Base-by-base conservation (phyloP, 768 basidiomycete genomes). In the Hygrocybe coccinea region DNA sequence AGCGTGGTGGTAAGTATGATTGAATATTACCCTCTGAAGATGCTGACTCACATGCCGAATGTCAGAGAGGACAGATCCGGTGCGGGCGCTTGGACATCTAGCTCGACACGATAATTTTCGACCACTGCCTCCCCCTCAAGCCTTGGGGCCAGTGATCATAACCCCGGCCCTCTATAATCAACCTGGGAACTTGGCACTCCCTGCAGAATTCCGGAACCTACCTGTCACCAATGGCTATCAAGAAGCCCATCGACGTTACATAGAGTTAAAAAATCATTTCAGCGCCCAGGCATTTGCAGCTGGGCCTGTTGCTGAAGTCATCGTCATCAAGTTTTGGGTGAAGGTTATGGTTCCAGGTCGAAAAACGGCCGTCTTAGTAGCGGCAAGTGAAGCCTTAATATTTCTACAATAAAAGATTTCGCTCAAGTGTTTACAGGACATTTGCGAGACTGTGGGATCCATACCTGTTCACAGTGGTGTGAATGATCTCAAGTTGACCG, bases 401-500 rank as follows among this genome's bases (percentile, higher is more conserved):
- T 21, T 22, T 47, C 25, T n/a, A n/a, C n/a, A n/a, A 15, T 22
- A 7, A 3, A 6, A 19, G 5, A 47, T 47, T n/a, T n/a, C n/a
- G n/a, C n/a, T n/a, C n/a, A n/a, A 5, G n/a, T 17, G 25, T 22
- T 25, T 6, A 47, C 24, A 47, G 46, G 46, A 47, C 46, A 17
- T 47, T 15, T 29, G 25, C 7, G 46, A 47, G 24, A 25, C 17
- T 3, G 25, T 47, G 3, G 19, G 46, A 3, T 48, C 64, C 38
- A 59, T 67, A 38, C 62, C 64, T 0, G 62, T 60, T 35, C 64
- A 67, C 43, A 65, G 67, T n/a, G 64, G 65, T 8, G 57, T 56
- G 7, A n/a, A 10, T 3, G 60, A 58, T 1, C 56, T 67, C 21
- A 66, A 66, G 38, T 3, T 3, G 3, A 48, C 60, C 5, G 54